Base-by-base conservation (phyloP, 208 protist species). In the Trypanosoma brucei region DNA sequence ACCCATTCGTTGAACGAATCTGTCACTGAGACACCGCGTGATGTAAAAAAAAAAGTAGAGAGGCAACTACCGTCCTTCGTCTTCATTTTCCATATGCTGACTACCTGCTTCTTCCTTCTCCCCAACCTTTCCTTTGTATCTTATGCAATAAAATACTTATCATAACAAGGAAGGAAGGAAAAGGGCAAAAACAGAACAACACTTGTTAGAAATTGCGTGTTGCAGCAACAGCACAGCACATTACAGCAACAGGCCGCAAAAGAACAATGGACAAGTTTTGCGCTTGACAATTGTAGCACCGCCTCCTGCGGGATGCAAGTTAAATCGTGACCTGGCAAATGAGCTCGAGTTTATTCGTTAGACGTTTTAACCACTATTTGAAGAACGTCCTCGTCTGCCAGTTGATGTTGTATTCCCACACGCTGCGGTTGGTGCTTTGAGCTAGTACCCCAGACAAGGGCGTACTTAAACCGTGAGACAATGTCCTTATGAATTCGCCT, bases 361-460 rank as follows among this genome's bases (percentile, higher is more conserved):
- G 89, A 88, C 3, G 89, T 95, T 65, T 78, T 78, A 51, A 95
- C 72, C 84, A 95, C 90, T 61, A 97, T 94, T 70, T 97, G 92
- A 7, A 95, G 78, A 14, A 97, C 92, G 70, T 97, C 92, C 65
- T 97, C 92, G 66, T 97, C 92, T 51, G 91, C 86, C 31, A 97
- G 67, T 37, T 63, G 52, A 65, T 97, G 92, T n/a, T 68, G 63
- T 22, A 98, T 87, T 36, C 97, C 97, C 11, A 98, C 97, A 57
- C 91, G 81, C 67, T 99, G 96, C 46, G 96, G 95, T 46, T 88
- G 82, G 75, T 98, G 94, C 72, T 99, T 99, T 6, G 96, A 96
- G 49, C 92, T 98, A 0, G 80, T 79, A 38, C 98, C 97, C 96
- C 96, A 98, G 7, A 98, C 89, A 13, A 98, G 57, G 2, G 89